A percentile compares a stretch with the other conserved stretches of the same genome.
Conservation (phyloP, 1,284 basidiomycete genomes). For the Golubevia pallescens region DNA sequence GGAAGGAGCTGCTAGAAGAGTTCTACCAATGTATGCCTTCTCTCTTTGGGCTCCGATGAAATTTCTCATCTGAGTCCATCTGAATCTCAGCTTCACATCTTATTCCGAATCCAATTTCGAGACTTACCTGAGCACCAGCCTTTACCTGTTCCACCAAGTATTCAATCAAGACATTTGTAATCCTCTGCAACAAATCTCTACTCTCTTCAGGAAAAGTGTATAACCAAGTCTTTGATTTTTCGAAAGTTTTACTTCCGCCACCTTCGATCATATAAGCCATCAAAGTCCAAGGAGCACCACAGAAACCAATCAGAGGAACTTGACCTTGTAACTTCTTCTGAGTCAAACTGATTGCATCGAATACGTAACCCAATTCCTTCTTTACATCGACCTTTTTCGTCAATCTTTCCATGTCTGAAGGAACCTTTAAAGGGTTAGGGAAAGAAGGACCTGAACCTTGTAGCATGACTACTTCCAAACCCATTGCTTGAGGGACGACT, state of each 20-base stretch:
- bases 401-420: conserved; percentile 72
- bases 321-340: conserved; percentile 78
- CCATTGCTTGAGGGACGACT: conserved; percentile 92
- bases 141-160: conserved; percentile 87
- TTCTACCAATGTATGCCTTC: no score
- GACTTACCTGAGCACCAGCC: conserved; percentile 85
- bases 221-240: conserved; percentile 88
- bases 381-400: conserved; percentile 73
- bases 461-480: conserved; percentile 91
- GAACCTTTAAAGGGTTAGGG: conserved; percentile 79
- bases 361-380: conserved; percentile 85
- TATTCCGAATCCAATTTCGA: no score
- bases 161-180: conserved; percentile 83
- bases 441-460: conserved; percentile 78
- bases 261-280: conserved; percentile 98
- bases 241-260: conserved; percentile 83
- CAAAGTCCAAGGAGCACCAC: conserved; percentile 93
- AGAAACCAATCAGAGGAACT: conserved; percentile 93
- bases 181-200: conserved; percentile 75
- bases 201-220: conserved; percentile 85
- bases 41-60: no score
- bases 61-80: no score
- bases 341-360: conserved; percentile 83
- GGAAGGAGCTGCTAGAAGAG: no score
- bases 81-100: no score